Conservation (phyloP, 768 basidiomycete genomes). For the Tylopilus cervinicoccineus region DNA sequence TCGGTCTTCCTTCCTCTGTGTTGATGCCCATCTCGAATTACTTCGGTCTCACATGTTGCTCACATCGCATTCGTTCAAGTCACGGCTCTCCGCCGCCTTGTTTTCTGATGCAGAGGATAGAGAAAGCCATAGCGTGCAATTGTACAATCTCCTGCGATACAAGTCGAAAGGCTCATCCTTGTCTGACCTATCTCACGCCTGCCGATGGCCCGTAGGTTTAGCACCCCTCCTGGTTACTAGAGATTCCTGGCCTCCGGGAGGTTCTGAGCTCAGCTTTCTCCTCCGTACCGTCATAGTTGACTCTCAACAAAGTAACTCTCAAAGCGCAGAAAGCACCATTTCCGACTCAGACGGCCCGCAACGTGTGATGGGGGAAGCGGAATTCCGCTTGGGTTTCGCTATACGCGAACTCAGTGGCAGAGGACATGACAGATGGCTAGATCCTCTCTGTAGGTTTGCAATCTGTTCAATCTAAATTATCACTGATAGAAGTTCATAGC, state of each 20-base stretch:
- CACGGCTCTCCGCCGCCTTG: slow-evolving; percentile 62
- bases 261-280: slow-evolving; percentile 78
- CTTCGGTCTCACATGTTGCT: slow-evolving; percentile 75
- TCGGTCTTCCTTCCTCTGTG: slow-evolving; percentile 58
- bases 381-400: slow-evolving; percentile 78
- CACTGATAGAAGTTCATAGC: slow-evolving; percentile 13
- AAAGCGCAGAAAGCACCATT: slow-evolving; percentile 17
- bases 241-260: slow-evolving; percentile 83
- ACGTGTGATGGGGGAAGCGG: slow-evolving; percentile 54
- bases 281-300: slow-evolving; percentile 84
- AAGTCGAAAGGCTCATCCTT: slow-evolving; percentile 12
- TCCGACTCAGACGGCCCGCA: slow-evolving; percentile 34
- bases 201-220: slow-evolving; percentile 66
- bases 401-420: slow-evolving; percentile 68
- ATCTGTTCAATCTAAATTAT: neutral
- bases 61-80: slow-evolving; percentile 68
- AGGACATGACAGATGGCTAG: slow-evolving; percentile 72
- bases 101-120: slow-evolving; percentile 70
- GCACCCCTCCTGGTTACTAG: slow-evolving; percentile 68
- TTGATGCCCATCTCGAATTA: slow-evolving; percentile 62
- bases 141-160: slow-evolving; percentile 22
- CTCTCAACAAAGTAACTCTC: slow-evolving; percentile 45
- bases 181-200: slow-evolving; percentile 18
- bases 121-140: slow-evolving; percentile 30
- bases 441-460: slow-evolving; percentile 68